These are phyloP conservation scores for Neurospora pannonica DNA, from an alignment of 495 filamentous ascomycete genomes.

Conservation along the genomic window DNA sequence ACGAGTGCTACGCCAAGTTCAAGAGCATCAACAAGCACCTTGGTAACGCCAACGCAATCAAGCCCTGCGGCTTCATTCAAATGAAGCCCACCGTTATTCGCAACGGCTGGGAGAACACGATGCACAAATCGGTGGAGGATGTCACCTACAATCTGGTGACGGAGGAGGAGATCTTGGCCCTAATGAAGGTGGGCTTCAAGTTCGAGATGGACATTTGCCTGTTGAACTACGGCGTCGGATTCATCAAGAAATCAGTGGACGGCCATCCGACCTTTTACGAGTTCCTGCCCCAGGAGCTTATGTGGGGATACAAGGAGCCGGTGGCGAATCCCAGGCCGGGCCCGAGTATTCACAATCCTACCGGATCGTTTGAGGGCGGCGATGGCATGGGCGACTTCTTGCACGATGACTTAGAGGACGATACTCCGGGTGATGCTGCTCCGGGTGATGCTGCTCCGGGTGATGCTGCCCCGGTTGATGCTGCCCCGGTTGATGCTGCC, in stretches of 20 bases:
- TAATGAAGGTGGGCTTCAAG: constrained; percentile 69
- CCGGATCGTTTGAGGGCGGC: constrained; percentile 1
- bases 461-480: neutral
- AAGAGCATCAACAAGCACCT: constrained; percentile 17
- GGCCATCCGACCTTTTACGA: constrained; percentile 49
- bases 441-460: neutral
- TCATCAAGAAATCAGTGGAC: constrained; percentile 50
- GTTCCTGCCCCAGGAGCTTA: constrained; percentile 62
- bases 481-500: neutral
- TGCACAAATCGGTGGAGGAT: constrained; percentile 8
- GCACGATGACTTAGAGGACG: neutral
- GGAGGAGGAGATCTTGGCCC: constrained; percentile 43
- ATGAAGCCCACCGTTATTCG: constrained; percentile 26
- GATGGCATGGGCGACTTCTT: constrained; percentile 11
- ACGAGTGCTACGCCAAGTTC: constrained; percentile 8
- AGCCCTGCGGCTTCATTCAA: constrained; percentile 27
- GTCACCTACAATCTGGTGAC: constrained; percentile 10
- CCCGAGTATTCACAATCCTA: constrained; percentile 21
- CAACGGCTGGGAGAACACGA: constrained; percentile 27
- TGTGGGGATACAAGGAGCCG: constrained; percentile 56
- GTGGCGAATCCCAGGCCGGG: constrained; percentile 25
- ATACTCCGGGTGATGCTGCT: neutral
- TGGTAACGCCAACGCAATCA: neutral
- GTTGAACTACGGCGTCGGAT: constrained; percentile 49
- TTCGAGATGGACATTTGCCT: constrained; percentile 53